phyloP scores from a whole-genome alignment of 225 moss, liverwort and hornwort genomes.

The Sphagnum contortum region DNA sequence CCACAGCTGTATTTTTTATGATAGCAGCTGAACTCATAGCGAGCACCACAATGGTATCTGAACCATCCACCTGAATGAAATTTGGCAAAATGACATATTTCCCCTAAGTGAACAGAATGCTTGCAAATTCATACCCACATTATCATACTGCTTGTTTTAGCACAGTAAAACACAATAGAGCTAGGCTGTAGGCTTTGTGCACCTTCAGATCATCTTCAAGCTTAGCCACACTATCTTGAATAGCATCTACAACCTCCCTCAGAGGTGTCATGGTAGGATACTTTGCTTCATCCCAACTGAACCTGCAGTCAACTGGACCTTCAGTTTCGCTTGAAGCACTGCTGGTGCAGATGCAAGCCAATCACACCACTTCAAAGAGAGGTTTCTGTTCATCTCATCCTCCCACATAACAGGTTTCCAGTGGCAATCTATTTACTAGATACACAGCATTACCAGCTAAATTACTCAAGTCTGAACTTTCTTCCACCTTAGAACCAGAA shows the following conservation, averaged over 20 bases:
- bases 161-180: no score
- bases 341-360: neutral
- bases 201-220: conserved; percentile 99
- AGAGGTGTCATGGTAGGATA: conserved; percentile 89
- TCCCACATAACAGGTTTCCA: neutral
- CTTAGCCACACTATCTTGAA: conserved; percentile 78
- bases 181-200: neutral
- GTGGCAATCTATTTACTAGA: conserved; percentile 2
- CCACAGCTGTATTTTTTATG: no score
- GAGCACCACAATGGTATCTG: no score
- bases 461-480: neutral
- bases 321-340: no score
- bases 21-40: no score
- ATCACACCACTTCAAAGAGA: neutral
- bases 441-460: neutral
- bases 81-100: no score
- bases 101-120: no score
- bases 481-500: neutral
- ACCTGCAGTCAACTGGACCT: conserved; percentile 30
- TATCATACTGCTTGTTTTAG: no score
- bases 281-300: conserved; percentile 95
- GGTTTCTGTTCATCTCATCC: neutral
- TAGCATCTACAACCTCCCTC: conserved; percentile 82
- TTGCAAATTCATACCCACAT: no score
- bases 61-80: no score